Conservation (phyloP, 2,329 filamentous ascomycete species). For the Endothia cerciana region DNA sequence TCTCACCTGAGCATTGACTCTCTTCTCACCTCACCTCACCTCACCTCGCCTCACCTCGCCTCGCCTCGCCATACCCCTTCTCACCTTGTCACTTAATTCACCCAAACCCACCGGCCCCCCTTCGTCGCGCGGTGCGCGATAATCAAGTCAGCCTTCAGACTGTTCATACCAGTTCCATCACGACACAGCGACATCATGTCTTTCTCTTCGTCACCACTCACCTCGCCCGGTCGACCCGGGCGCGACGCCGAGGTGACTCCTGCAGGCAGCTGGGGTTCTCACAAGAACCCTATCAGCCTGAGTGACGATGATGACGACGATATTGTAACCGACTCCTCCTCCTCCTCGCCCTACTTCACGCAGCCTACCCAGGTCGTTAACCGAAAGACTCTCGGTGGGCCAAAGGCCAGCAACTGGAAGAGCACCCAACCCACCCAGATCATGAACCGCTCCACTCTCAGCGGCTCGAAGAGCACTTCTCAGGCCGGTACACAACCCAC, state of each 20-base stretch:
- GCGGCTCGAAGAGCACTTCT: constrained; percentile 36
- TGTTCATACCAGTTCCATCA: neutral
- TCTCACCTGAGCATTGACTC: neutral
- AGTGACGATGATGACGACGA: constrained; percentile 24
- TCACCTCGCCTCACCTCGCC: no score
- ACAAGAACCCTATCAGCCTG: constrained; percentile 18
- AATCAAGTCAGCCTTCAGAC: neutral
- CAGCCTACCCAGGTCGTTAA: constrained; percentile 26
- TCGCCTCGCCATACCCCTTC: neutral
- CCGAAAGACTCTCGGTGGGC: constrained; percentile 31
- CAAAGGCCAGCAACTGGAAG: neutral
- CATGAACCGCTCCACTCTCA: constrained; percentile 30
- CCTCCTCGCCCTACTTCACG: constrained; percentile 50
- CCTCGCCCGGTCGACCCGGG: constrained; percentile 18
- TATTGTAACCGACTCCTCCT: constrained; percentile 30
- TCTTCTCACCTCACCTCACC: neutral
- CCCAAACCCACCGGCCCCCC: neutral
- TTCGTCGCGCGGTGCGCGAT: neutral
- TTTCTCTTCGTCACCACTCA: constrained; percentile 27
- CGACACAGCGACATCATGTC: constrained; percentile 7
- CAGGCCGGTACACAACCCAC: constrained; percentile 53
- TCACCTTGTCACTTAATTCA: neutral
- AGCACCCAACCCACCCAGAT: constrained; percentile 34
- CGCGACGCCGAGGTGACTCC: constrained; percentile 10
- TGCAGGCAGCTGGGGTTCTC: constrained; percentile 16